These are phyloP conservation scores for Canavalia ensiformis DNA, from an alignment of 306 rosid species.

Conservation along the genomic window DNA sequence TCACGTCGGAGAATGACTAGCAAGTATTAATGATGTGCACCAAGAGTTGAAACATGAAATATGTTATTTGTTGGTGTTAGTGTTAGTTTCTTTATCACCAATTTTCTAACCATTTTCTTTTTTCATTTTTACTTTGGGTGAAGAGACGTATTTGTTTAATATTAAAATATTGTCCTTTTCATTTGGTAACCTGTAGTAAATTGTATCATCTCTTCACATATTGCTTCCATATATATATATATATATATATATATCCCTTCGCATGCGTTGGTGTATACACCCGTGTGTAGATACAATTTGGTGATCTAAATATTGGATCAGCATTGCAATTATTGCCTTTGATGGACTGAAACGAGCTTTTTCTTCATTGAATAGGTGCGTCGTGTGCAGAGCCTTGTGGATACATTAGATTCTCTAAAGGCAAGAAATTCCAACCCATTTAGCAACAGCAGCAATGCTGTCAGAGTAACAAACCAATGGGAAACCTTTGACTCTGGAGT, in stretches of 20 bases:
- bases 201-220: too few species aligned
- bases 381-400: conserved; percentile 57
- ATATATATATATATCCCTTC: too few species aligned
- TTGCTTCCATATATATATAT: too few species aligned
- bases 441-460: conserved; percentile 48
- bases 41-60: neutral
- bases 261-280: too few species aligned
- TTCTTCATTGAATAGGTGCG: conserved; percentile 59
- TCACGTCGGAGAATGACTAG: neutral
- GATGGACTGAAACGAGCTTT: conserved; percentile 21
- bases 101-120: neutral
- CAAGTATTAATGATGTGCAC: neutral
- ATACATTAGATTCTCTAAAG: conserved; percentile 58
- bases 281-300: neutral
- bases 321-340: conserved; percentile 18
- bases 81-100: neutral
- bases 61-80: neutral
- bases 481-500: conserved; percentile 74
- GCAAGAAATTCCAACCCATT: conserved; percentile 59
- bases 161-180: neutral
- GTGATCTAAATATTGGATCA: conserved; percentile 9
- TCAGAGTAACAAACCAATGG: conserved; percentile 69
- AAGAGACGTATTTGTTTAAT: neutral
- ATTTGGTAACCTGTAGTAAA: neutral
- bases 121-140: neutral